Evolutionary conservation across 2,329 filamentous ascomycete species (phyloP), one percentile per base, ranked within the genome.

Genomic region (Trichophyton rubrum): DNA sequence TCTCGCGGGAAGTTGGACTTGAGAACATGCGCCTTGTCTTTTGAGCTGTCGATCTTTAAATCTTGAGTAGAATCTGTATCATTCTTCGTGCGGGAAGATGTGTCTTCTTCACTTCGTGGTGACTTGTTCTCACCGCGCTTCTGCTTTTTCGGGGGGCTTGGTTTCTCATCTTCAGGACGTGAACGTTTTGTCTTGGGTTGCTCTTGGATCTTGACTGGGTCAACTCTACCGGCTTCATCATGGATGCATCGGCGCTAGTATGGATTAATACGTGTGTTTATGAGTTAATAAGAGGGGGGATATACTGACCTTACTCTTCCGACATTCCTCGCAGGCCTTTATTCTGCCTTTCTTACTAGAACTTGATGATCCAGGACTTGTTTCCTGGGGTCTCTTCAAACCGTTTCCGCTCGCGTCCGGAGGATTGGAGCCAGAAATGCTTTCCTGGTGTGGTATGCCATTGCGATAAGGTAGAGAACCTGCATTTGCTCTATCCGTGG

Each of bases 241-340:
- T 86, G 84, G 56, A 86, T 83, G 67, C 84, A 86, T 67, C 84
- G 82, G 62, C 84, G 82, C 83, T 86, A 67, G 60, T 66, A 63
- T 58, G 63, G 58, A 58, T 64, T 51, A 65, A 60, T 20, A 27
- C 22, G 20, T 5, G 27, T 17, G 24, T 22, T 45, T 13, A n/a
- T 38, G 17, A 47, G 40, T 7, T 24, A 58, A 59, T 51, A 60
- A 17, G 33, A 22, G 47, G 22, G 35, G 27, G 47, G 24, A 5
- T 58, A 38, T 45, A 72, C 79, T 71, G 69, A 85, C 83, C 78
- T 86, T 86, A 77, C 82, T 85, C 69, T 84, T 85, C 53, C 84
- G 80, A 71, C 84, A 86, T 66, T 85, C 83, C 62, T 83, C 78
- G 68, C 84, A 86, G 49, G 84, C 84, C 70, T 85, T 85, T 67